A percentile compares a stretch with the other conserved stretches of the same genome.
phyloP scores from a whole-genome alignment of 2,329 filamentous ascomycete genomes.

The Dactylellina parvicollis region DNA sequence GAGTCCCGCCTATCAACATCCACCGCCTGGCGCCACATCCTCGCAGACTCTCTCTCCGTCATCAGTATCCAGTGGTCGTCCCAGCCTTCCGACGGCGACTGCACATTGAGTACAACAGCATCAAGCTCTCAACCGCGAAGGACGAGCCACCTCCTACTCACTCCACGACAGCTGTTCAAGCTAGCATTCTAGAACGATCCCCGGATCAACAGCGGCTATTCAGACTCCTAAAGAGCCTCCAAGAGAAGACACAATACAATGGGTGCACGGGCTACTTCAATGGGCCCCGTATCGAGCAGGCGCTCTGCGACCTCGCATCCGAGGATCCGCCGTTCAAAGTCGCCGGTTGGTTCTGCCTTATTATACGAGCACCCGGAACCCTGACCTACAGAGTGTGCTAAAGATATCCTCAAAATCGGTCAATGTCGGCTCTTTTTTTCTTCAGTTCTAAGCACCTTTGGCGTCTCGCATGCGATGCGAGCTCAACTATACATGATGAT shows the following conservation, averaged over 20 bases:
- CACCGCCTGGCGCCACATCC: not conserved
- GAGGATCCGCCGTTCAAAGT: conserved; percentile 36
- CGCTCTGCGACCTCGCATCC: conserved; percentile 12
- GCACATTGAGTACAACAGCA: not conserved
- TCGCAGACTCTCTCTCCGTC: not conserved
- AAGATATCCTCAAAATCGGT: not conserved
- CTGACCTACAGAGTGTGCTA: not conserved
- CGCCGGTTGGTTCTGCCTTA: conserved; percentile 35
- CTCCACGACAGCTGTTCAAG: conserved; percentile 26
- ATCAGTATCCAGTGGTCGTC: not conserved
- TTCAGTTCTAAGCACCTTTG: conserved; percentile 18
- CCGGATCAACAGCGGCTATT: conserved; percentile 12
- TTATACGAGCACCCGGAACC: not conserved
- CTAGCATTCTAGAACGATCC: conserved; percentile 37
- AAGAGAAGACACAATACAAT: conserved; percentile 8
- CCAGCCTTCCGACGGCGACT: not conserved
- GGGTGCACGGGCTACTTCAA: conserved; percentile 1
- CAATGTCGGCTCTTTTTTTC: not conserved
- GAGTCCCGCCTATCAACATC: not conserved
- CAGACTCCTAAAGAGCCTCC: conserved; percentile 11
- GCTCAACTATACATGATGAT: conserved; percentile 7
- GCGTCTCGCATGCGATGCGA: conserved; percentile 15
- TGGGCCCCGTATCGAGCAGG: conserved; percentile 4
- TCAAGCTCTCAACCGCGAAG: not conserved
- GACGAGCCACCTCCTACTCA: not conserved